Percentiles rank a stretch among this genome's conserved stretches.
These are phyloP conservation scores for Ophiocordyceps robertsii DNA, from an alignment of 2,329 filamentous ascomycete genomes.

Conservation along the genomic window DNA sequence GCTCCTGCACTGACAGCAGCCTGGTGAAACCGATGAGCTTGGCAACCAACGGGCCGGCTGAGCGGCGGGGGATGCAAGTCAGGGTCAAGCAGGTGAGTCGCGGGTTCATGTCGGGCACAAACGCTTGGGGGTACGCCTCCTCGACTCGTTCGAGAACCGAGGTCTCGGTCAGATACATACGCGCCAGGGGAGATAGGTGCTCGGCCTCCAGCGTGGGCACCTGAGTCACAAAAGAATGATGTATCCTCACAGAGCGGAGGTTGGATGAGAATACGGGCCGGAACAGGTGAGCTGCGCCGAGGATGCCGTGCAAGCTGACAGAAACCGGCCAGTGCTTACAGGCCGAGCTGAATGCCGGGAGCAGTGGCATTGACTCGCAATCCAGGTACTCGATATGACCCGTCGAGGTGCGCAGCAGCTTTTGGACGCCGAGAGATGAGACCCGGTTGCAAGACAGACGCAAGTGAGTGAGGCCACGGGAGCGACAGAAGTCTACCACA, in stretches of 20 bases:
- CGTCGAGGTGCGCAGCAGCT: conserved; percentile 25
- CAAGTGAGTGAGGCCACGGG: conserved; percentile 35
- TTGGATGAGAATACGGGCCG: conserved; percentile 40
- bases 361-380: conserved; percentile 27
- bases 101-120: conserved; percentile 43
- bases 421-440: conserved; percentile 27
- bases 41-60: conserved; percentile 34
- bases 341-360: conserved; percentile 9
- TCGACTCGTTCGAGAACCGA: conserved; percentile 27
- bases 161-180: conserved; percentile 30
- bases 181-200: conserved; percentile 20
- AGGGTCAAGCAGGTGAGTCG: conserved; percentile 38
- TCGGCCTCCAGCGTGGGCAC: conserved; percentile 30
- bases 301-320: conserved; percentile 25
- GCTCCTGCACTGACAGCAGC: conserved; percentile 34
- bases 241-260: conserved; percentile 37
- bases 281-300: conserved; percentile 32
- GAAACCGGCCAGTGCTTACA: conserved; percentile 13
- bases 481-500: conserved; percentile 7
- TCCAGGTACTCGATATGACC: conserved; percentile 40
- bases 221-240: conserved; percentile 47
- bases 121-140: conserved; percentile 31
- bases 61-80: conserved; percentile 39
- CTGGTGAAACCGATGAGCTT: conserved; percentile 33
- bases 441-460: conserved; percentile 36